A percentile compares a stretch with the other conserved stretches of the same genome.
These are phyloP conservation scores for Boehmeria nivea DNA, from an alignment of 306 rosid species.

Conservation along the genomic window DNA sequence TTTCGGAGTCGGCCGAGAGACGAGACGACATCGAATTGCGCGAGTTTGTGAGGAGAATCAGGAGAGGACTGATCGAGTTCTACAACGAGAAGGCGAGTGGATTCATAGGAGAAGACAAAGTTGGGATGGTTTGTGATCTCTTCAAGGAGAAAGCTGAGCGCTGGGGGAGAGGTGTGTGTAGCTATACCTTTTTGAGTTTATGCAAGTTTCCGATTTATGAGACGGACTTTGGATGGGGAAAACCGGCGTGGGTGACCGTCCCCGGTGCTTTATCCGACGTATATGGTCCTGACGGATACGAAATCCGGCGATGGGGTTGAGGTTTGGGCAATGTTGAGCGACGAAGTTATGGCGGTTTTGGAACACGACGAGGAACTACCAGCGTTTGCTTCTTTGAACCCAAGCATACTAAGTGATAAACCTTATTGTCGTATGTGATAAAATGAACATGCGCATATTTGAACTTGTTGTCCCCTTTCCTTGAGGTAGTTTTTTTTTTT, in stretches of 20 bases:
- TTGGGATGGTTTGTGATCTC: no score
- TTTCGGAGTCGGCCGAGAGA: neutral
- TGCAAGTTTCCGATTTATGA: conserved; percentile 5
- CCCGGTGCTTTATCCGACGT: conserved; percentile 35
- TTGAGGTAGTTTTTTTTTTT: no score
- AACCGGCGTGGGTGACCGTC: conserved; percentile 40
- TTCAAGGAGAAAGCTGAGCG: no score
- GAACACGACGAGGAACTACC: conserved; percentile 29
- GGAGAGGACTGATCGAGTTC: neutral
- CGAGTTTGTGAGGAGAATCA: neutral
- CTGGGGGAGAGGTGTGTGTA: neutral
- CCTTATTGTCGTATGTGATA: no score
- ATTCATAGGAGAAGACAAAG: neutral
- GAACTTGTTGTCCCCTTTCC: no score
- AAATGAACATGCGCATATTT: no score
- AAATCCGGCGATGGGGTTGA: conserved; percentile 34
- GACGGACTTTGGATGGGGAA: conserved; percentile 43
- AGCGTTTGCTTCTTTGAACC: conserved; percentile 6
- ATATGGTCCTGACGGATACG: conserved; percentile 34
- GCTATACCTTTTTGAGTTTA: neutral
- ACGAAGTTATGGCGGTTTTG: conserved; percentile 36
- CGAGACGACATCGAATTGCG: neutral
- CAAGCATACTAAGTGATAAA: no score
- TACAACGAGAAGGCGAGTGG: neutral
- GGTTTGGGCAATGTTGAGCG: conserved; percentile 30